A percentile compares a stretch with the other conserved stretches of the same genome.
phyloP scores from a whole-genome alignment of 106 monocot species.

The Alisma plantagoaquatica region DNA sequence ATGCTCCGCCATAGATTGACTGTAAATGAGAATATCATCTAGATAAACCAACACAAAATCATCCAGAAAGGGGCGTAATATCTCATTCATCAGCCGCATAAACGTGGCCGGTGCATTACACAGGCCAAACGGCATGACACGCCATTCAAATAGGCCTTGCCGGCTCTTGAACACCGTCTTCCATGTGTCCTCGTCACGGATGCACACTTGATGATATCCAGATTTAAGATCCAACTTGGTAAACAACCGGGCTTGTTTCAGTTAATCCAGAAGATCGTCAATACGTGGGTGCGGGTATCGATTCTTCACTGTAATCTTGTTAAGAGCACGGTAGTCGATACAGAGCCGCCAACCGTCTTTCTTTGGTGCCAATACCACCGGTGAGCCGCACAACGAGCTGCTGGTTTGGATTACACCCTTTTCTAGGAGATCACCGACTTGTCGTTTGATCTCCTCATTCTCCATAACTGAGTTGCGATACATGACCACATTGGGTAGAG shows the following conservation, averaged over 20 bases:
- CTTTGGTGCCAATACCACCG: constrained; percentile 1
- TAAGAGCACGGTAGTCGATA: neutral
- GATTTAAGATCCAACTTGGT: constrained; percentile 4
- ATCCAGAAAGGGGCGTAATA: neutral
- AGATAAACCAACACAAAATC: constrained; percentile 1
- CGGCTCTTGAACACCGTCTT: neutral
- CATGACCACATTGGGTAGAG: neutral
- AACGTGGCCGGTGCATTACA: too few species aligned
- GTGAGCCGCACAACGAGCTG: neutral
- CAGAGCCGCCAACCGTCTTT: neutral
- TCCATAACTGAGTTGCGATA: neutral
- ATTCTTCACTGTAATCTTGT: constrained; percentile 4
- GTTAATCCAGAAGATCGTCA: neutral
- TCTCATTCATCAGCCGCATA: constrained; percentile 2
- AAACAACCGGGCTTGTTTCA: neutral
- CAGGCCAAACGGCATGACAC: constrained; percentile 2
- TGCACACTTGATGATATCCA: constrained; percentile 6
- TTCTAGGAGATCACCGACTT: neutral
- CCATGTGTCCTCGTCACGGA: constrained; percentile 1
- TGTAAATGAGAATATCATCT: constrained; percentile 6
- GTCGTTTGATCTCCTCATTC: neutral
- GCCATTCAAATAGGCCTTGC: constrained; percentile 5
- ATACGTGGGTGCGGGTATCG: neutral
- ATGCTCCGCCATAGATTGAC: neutral
- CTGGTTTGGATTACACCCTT: neutral